A percentile compares a stretch with the other conserved stretches of the same genome.
phyloP scores from a whole-genome alignment of 306 rosid genomes.

The Inga oerstediana region DNA sequence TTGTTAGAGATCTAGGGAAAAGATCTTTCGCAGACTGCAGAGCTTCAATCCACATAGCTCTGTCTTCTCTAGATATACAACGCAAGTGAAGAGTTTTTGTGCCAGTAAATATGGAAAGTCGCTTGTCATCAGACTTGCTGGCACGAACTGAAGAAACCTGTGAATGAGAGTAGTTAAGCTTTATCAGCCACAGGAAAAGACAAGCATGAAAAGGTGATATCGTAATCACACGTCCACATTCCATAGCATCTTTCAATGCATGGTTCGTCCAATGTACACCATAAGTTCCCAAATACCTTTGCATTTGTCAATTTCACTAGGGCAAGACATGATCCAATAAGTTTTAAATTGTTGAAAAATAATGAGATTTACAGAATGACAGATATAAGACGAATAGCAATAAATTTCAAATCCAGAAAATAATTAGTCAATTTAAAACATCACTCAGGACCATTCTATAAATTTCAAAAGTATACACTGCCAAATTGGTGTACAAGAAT shows the following conservation, averaged over 20 bases:
- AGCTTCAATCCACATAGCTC: conserved; percentile 90
- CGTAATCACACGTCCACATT: conserved; percentile 19
- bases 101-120: conserved; percentile 94
- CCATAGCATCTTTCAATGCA: conserved; percentile 18
- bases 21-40: conserved; percentile 89
- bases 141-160: conserved; percentile 97
- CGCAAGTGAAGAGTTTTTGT: conserved; percentile 94
- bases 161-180: conserved; percentile 39
- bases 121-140: conserved; percentile 95
- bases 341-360: background rate
- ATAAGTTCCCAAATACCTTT: conserved; percentile 8
- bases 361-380: background rate
- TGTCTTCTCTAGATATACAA: conserved; percentile 78
- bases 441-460: background rate
- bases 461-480: conserved; percentile 9
- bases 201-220: conserved; percentile 18
- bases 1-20: conserved; percentile 74
- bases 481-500: background rate
- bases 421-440: background rate
- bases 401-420: background rate
- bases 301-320: conserved; percentile 19
- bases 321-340: conserved; percentile 20
- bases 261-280: background rate
- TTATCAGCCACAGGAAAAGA: conserved; percentile 34
- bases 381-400: conserved; percentile 17